phyloP scores from a whole-genome alignment of 805 yeast genomes.

The Soucietia sequanensis region DNA sequence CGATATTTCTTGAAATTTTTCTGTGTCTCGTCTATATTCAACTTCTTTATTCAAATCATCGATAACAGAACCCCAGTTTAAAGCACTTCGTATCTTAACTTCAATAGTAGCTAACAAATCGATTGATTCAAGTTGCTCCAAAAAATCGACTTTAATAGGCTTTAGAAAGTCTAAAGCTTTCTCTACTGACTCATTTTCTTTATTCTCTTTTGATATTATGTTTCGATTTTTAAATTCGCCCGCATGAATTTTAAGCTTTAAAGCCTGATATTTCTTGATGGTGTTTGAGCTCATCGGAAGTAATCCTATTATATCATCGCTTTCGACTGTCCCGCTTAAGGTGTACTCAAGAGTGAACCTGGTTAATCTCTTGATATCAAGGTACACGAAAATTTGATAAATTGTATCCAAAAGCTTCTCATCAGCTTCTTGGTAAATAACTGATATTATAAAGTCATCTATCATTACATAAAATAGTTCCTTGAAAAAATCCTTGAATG shows the following conservation, averaged over 20 bases:
- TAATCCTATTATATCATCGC: conserved; percentile 37
- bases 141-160: conserved; percentile 30
- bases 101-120: conserved; percentile 8
- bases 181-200: conserved; percentile 3
- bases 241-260: conserved; percentile 24
- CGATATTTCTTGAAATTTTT: conserved; percentile 30
- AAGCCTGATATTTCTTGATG: conserved; percentile 9
- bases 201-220: background rate
- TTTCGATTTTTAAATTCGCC: conserved; percentile 3
- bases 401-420: conserved; percentile 49
- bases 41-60: conserved; percentile 34
- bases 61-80: conserved; percentile 27
- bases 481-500: conserved; percentile 18
- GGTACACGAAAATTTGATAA: conserved; percentile 48
- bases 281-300: conserved; percentile 18
- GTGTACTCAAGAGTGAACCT: conserved; percentile 61
- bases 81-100: conserved; percentile 3
- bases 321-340: conserved; percentile 41
- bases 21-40: conserved; percentile 28
- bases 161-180: conserved; percentile 26
- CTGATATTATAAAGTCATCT: conserved; percentile 64
- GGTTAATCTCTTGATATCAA: conserved; percentile 49
- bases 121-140: conserved; percentile 16
- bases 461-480: conserved; percentile 46
- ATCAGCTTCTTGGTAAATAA: conserved; percentile 70